Percentiles rank a stretch among this genome's conserved stretches.
Evolutionary conservation across 2,329 filamentous ascomycete species (phyloP).

Genomic region (Leptographium procerum): DNA sequence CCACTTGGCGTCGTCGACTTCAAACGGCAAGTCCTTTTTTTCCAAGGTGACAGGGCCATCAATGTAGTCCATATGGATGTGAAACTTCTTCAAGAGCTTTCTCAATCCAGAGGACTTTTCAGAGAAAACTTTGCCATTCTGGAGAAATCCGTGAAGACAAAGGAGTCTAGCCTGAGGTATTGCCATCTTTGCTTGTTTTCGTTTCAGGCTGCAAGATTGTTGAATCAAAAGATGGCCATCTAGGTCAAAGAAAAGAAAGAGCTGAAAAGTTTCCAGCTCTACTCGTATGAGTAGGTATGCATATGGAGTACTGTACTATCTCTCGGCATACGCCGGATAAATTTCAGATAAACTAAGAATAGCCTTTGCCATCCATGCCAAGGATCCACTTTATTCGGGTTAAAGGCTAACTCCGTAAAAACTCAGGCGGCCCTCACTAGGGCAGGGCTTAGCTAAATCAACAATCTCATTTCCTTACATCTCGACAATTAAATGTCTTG

Average conservation of each 20-base stretch:
- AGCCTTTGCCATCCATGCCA: background rate
- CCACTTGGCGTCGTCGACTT: constrained; percentile 6
- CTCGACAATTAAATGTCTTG: too few relatives aligned
- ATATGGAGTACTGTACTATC: background rate
- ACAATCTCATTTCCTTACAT: too few relatives aligned
- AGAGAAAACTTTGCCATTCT: constrained; percentile 5
- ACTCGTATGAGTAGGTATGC: too few relatives aligned
- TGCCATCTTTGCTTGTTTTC: background rate
- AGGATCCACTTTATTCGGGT: background rate
- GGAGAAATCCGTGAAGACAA: constrained; percentile 6
- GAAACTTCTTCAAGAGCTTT: constrained; percentile 5
- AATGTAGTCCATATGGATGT: constrained; percentile 6
- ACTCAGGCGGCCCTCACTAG: too few relatives aligned
- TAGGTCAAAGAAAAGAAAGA: background rate
- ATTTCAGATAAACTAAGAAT: too few relatives aligned
- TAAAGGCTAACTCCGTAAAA: too few relatives aligned
- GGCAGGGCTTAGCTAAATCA: too few relatives aligned
- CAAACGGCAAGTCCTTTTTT: constrained; percentile 7
- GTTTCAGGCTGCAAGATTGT: background rate
- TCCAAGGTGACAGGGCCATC: constrained; percentile 5
- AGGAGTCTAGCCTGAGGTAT: background rate
- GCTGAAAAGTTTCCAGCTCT: background rate
- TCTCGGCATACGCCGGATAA: constrained; percentile 1
- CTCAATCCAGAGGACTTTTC: constrained; percentile 5
- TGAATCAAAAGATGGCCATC: background rate